Evolutionary conservation across 192 early-diverging fungal species (phyloP).

Genomic region (Paraglomus brasilianum): DNA sequence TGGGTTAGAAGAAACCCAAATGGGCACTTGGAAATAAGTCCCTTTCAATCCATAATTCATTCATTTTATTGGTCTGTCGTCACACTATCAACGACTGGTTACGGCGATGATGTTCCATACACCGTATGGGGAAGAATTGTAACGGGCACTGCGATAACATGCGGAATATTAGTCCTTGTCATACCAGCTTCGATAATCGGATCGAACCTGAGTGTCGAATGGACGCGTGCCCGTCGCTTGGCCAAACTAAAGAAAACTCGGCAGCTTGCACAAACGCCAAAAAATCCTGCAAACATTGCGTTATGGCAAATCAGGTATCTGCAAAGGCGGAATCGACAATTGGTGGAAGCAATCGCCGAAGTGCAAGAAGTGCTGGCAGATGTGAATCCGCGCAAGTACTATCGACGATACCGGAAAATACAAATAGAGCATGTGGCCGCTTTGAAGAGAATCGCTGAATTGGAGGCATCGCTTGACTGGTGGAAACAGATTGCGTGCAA

Average conservation of each 20-base stretch:
- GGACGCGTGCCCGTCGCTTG: conserved; percentile 24
- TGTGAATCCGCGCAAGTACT: conserved; percentile 31
- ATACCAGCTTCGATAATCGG: conserved; percentile 58
- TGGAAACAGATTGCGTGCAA: conserved; percentile 12
- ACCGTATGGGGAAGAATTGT: conserved; percentile 50
- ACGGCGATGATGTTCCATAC: conserved; percentile 53
- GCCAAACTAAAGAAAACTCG: conserved; percentile 1
- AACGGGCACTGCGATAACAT: conserved; percentile 49
- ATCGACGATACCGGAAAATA: conserved; percentile 21
- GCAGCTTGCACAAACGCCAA: neutral
- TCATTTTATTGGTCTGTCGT: conserved; percentile 54
- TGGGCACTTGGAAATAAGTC: conserved; percentile 37
- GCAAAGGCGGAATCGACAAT: conserved; percentile 7
- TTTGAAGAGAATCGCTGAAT: conserved; percentile 5
- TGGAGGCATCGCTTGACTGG: conserved; percentile 7
- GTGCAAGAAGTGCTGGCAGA: conserved; percentile 29
- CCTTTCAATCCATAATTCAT: conserved; percentile 52
- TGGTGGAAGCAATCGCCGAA: conserved; percentile 29
- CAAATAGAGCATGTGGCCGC: neutral
- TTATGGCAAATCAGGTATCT: neutral
- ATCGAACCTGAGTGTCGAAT: conserved; percentile 53
- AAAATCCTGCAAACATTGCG: too few relatives aligned
- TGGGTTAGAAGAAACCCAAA: conserved; percentile 20
- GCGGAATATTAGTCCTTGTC: conserved; percentile 55
- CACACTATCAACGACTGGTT: conserved; percentile 55